Base-by-base conservation (phyloP, 2,329 filamentous ascomycete species). In the Xylaria sp. region DNA sequence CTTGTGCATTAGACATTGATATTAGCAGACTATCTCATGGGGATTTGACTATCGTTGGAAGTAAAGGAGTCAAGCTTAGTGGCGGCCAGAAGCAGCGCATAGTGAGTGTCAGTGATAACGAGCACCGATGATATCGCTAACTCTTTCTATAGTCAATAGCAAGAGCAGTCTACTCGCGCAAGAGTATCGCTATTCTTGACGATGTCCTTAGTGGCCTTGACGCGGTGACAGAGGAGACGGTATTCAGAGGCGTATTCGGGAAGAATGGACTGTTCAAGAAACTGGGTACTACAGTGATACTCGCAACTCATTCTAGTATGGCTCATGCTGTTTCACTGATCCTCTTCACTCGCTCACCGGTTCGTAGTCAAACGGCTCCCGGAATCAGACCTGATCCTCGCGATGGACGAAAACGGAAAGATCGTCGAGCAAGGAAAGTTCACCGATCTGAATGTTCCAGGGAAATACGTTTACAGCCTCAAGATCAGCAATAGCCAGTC, bases 71-170 rank as follows among this genome's bases (percentile, higher is more conserved):
- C 32, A 68, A 68, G 12, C 69, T 76, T 1, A 70, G 65, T 10
- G 73, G 74, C 16, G 73, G 74, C 6, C 74, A 76, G 54, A 72
- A 72, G 42, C 73, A 75, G 61, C 70, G 74, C 18, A 60, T 75
- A 40, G 68, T 69, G 42, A 59, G 60, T 55, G 29, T 4, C 16
- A 42, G 23, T 16, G 10, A 29, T 40, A 2, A 6, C 5, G 32
- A 47, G 42, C 4, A 18, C 21, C 1, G 4, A 55, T 5, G 8
- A 40, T 54, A 8, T 61, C 1, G 23, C 60, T 69, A 48, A 68
- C 8, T 2, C 29, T 2, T 42, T 2, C 10, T 27, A 1, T 21
- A 69, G 68, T 55, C 68, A 5, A 66, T 70, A 16, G 68, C 68
- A 18, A 47, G 68, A 35, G 68, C 68, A 0, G 50, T 70, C 8